These are phyloP conservation scores for Saksenaea oblongispora DNA, from an alignment of 371 early-diverging fungal species.

Conservation along the genomic window DNA sequence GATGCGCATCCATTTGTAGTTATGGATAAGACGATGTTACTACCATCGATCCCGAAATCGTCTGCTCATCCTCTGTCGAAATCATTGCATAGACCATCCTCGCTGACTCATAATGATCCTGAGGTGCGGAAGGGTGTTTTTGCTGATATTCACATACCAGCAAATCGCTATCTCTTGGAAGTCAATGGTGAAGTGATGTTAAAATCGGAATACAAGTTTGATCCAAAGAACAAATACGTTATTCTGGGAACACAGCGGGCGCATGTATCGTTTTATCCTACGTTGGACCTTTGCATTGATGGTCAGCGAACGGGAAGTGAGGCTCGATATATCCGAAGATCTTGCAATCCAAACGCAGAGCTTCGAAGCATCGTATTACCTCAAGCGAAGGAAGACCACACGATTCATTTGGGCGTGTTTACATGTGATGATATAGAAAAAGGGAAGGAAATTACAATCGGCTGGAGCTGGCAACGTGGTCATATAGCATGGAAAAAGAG, in stretches of 20 bases:
- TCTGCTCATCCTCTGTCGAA: background rate
- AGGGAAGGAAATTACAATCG: slow-evolving; percentile 73
- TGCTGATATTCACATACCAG: slow-evolving; percentile 57
- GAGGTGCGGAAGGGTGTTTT: slow-evolving; percentile 55
- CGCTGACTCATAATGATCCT: background rate
- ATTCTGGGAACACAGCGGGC: slow-evolving; percentile 64
- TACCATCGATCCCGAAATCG: slow-evolving; percentile 3
- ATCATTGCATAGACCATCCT: background rate
- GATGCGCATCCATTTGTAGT: background rate
- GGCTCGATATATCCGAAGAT: slow-evolving; percentile 69
- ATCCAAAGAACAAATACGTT: slow-evolving; percentile 63
- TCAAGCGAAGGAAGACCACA: slow-evolving; percentile 44
- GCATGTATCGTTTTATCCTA: slow-evolving; percentile 72
- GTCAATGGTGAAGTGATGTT: slow-evolving; percentile 74
- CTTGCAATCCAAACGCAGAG: slow-evolving; percentile 73
- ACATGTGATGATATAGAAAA: slow-evolving; percentile 58
- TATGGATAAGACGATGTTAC: slow-evolving; percentile 2
- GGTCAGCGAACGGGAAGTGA: slow-evolving; percentile 70
- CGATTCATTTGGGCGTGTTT: slow-evolving; percentile 71
- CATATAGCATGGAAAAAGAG: slow-evolving; percentile 34
- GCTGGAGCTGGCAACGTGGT: slow-evolving; percentile 59
- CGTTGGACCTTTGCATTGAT: slow-evolving; percentile 71
- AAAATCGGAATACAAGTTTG: slow-evolving; percentile 62
- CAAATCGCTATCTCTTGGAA: slow-evolving; percentile 66
- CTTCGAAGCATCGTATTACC: slow-evolving; percentile 63